A percentile compares a stretch with the other conserved stretches of the same genome.
Evolutionary conservation across 148 eudicot species (phyloP).

Genomic region (Chenopodium quinoa): DNA sequence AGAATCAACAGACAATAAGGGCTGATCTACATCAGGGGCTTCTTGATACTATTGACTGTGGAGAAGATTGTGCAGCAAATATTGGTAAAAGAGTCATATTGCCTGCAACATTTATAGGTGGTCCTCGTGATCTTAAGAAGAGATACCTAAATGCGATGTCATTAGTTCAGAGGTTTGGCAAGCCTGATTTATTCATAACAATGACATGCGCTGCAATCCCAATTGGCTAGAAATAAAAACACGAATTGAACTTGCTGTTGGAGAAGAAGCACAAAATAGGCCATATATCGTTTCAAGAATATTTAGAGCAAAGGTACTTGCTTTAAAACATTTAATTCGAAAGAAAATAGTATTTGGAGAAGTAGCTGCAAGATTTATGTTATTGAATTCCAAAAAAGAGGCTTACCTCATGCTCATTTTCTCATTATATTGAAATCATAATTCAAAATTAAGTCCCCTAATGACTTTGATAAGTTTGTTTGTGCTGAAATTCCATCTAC

Average conservation of each 20-base stretch:
- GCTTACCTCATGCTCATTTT: conserved; percentile 10
- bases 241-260: background rate
- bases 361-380: background rate
- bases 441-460: background rate
- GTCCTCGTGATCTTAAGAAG: background rate
- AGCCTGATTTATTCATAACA: background rate
- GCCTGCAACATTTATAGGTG: background rate
- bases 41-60: background rate
- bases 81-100: background rate
- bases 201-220: background rate
- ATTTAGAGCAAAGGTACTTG: background rate
- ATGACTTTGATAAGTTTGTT: background rate
- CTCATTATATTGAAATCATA: background rate
- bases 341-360: background rate
- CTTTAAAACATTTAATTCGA: background rate
- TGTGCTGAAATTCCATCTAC: background rate
- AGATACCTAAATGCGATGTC: background rate
- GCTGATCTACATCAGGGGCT: conserved; percentile 8
- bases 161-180: background rate
- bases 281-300: background rate
- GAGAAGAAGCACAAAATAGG: background rate
- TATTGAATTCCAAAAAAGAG: background rate
- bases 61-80: background rate
- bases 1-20: background rate
- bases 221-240: background rate